Base-by-base conservation (phyloP, 345 rosid species). In the Crucihimalaya himalaica region DNA sequence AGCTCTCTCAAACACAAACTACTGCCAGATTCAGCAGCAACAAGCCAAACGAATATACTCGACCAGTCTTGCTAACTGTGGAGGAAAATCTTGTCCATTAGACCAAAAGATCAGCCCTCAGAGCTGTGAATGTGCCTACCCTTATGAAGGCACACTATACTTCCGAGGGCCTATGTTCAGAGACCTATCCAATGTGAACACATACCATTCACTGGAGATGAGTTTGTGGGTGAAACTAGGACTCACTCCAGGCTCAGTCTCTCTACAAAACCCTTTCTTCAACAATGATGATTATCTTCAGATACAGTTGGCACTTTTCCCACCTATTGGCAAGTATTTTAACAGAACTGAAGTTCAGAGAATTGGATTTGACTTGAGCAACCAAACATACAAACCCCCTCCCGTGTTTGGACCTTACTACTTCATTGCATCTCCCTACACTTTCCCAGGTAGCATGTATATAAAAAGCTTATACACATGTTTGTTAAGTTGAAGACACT, bases 371-470 rank as follows among this genome's bases (percentile, higher is more conserved):
- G 81, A 86, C 66, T 73, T 95, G 79, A 92, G 89, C 63, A 90
- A 92, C 71, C 99, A 95, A 81, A 90, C 93, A 42, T 90, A 75
- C 66, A 90, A 90, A 77, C 96, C 97, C 66, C 99, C 99, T 16
- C 73, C 81, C 15, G 80, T 75, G 46, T 92, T 92, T 60, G 97
- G 97, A 63, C 97, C 99, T 32, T 95, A 92, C 77, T 87, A 83
- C 76, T 95, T 92, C 79, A 83, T 86, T 71, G 93, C 97, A 47
- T 84, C 88, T 69, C 92, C 97, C 46, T 95, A 95, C 78, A 77
- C 86, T 57, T 95, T 95, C 74, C 91, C 88, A 80, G 96, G 99
- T 90, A 86, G 37, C 19, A 71, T 52, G 31, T 15, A n/a, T 52
- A 37, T 20, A 9, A 12, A 21, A 14, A 28, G 2, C 25, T 55